Evolutionary conservation across 257 asterid genomes (phyloP).

Genomic region (Parsonsia alboflavescens): DNA sequence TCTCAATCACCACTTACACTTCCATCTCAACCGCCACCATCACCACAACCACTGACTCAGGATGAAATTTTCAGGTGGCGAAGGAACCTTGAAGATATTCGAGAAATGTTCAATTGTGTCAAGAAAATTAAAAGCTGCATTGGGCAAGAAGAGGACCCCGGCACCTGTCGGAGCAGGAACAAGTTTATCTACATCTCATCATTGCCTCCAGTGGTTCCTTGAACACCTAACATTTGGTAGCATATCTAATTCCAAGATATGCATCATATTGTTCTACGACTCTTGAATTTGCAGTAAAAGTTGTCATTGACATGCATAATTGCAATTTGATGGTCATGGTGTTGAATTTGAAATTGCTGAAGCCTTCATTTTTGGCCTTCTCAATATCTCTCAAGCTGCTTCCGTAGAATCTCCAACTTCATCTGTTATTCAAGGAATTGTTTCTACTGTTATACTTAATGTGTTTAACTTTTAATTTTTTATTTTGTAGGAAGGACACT

Average conservation of each 20-base stretch:
- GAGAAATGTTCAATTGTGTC: conserved; percentile 56
- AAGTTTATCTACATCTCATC: conserved; percentile 69
- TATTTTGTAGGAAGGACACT: conserved; percentile 57
- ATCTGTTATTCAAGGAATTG: conserved; percentile 48
- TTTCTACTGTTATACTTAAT: conserved; percentile 57
- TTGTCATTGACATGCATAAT: conserved; percentile 53
- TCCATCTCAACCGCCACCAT: conserved; percentile 37
- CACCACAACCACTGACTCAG: conserved; percentile 54
- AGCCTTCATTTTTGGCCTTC: conserved; percentile 71
- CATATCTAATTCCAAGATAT: conserved; percentile 69
- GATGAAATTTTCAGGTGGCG: conserved; percentile 64
- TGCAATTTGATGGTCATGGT: conserved; percentile 47
- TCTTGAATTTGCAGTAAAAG: conserved; percentile 74
- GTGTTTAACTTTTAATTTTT: conserved; percentile 56
- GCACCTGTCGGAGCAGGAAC: conserved; percentile 47
- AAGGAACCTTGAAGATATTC: conserved; percentile 77
- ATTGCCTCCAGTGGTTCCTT: conserved; percentile 72
- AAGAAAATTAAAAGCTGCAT: conserved; percentile 57
- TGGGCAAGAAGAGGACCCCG: conserved; percentile 38
- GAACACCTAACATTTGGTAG: conserved; percentile 61
- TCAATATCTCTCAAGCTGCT: conserved; percentile 65
- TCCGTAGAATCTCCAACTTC: conserved; percentile 49
- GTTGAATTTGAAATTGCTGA: conserved; percentile 77
- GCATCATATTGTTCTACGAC: conserved; percentile 71
- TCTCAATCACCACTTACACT: conserved; percentile 42